These are phyloP conservation scores for Macrolepiota fuliginosa DNA, from an alignment of 768 basidiomycete genomes.

Conservation along the genomic window DNA sequence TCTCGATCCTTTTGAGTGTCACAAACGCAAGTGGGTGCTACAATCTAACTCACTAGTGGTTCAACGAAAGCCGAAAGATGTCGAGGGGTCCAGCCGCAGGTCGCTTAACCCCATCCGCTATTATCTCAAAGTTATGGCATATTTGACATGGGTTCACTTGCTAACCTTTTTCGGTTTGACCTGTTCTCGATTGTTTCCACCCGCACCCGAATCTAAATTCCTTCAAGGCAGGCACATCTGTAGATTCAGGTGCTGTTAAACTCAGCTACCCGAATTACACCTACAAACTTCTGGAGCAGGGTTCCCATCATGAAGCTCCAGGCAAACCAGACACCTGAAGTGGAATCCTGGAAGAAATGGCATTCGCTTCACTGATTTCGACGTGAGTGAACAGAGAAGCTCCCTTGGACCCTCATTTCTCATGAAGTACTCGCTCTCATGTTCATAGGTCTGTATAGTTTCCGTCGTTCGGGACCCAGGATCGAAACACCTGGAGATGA, in stretches of 20 bases:
- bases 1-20: neutral
- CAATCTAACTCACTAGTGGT: neutral
- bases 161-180: conserved; percentile 42
- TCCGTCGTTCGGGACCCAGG: conserved; percentile 42
- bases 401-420: conserved; percentile 22
- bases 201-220: conserved; percentile 32
- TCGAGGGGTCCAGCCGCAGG: neutral
- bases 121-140: conserved; percentile 30
- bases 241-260: conserved; percentile 31
- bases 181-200: conserved; percentile 29
- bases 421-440: conserved; percentile 14
- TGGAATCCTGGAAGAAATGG: conserved; percentile 24
- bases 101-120: conserved; percentile 15
- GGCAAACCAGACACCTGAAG: conserved; percentile 32
- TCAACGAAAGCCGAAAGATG: neutral
- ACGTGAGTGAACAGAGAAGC: conserved; percentile 30
- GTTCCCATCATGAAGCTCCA: conserved; percentile 37
- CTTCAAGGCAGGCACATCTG: conserved; percentile 40
- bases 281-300: conserved; percentile 18
- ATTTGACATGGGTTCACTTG: conserved; percentile 28
- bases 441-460: conserved; percentile 18
- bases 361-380: conserved; percentile 28
- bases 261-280: conserved; percentile 33
- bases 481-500: conserved; percentile 36
- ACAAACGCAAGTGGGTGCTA: neutral